phyloP scores from a whole-genome alignment of 2,329 filamentous ascomycete species.

The Hypoxylon sp. region DNA sequence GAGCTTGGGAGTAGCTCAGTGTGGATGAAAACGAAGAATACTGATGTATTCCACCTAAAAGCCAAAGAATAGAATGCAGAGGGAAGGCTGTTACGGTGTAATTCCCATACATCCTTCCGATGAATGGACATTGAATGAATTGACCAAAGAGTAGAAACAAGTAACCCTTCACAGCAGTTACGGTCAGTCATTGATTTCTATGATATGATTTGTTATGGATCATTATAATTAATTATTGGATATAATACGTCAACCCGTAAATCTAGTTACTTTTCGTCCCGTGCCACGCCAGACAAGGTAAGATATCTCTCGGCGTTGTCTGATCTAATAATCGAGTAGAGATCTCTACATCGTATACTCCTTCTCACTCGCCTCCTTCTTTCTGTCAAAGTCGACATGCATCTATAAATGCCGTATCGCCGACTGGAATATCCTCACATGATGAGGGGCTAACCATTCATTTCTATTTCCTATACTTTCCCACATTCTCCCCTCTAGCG shows the following conservation, averaged over 20 bases:
- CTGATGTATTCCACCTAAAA: too few species aligned
- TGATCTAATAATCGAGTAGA: constrained; percentile 22
- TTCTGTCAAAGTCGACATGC: not conserved
- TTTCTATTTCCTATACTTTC: not conserved
- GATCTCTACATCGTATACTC: constrained; percentile 1
- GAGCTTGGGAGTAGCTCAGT: not conserved
- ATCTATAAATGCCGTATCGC: not conserved
- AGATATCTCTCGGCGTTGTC: not conserved
- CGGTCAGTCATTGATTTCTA: not conserved
- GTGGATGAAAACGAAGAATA: not conserved
- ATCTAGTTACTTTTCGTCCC: constrained; percentile 21
- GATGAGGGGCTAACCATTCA: not conserved
- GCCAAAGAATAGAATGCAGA: too few species aligned
- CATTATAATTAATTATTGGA: constrained; percentile 42
- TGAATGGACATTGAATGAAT: not conserved
- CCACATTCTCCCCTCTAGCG: not conserved
- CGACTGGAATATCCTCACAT: not conserved
- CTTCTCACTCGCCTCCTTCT: not conserved
- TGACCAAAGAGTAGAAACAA: not conserved
- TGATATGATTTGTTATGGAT: constrained; percentile 8
- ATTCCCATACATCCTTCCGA: too few species aligned
- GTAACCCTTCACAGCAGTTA: not conserved
- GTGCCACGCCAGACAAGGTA: not conserved
- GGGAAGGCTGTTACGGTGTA: too few species aligned
- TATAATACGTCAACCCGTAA: constrained; percentile 30